Percentiles rank a stretch among this genome's conserved stretches.
These are phyloP conservation scores for Yarrowia sp. DNA, from an alignment of 805 yeast genomes.

Conservation along the genomic window DNA sequence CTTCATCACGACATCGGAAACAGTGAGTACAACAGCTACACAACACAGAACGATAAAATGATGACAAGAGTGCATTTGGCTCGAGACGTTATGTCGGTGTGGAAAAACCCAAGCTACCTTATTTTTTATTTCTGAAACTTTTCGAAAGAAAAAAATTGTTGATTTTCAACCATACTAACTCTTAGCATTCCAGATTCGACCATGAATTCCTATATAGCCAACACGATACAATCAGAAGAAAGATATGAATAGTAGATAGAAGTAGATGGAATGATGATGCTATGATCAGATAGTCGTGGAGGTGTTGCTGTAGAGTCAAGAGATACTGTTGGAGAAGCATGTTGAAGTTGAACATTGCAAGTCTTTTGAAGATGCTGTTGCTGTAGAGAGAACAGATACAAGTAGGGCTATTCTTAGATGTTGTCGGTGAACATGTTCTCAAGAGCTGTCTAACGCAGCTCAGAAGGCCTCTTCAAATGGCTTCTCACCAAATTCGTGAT, in stretches of 20 bases:
- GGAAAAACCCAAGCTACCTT: slow-evolving; percentile 99
- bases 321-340: too few species aligned
- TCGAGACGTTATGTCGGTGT: slow-evolving; percentile 93
- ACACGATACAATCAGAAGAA: neutral
- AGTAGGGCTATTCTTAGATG: too few species aligned
- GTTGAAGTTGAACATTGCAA: too few species aligned
- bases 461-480: too few species aligned
- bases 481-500: too few species aligned
- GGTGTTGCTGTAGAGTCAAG: too few species aligned
- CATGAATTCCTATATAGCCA: neutral
- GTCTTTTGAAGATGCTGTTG: too few species aligned
- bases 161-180: slow-evolving; percentile 15
- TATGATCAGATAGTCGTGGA: too few species aligned
- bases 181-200: neutral
- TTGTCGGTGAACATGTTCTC: too few species aligned
- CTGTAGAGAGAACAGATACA: too few species aligned
- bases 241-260: neutral
- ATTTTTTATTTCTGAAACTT: slow-evolving; percentile 44
- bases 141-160: neutral
- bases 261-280: too few species aligned
- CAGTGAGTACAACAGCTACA: slow-evolving; percentile 33
- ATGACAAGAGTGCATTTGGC: slow-evolving; percentile 99
- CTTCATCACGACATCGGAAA: slow-evolving; percentile 1
- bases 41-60: slow-evolving; percentile 45
- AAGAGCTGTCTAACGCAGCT: too few species aligned